Evolutionary conservation across 257 asterid species (phyloP).

Genomic region (Solanum sitiens): DNA sequence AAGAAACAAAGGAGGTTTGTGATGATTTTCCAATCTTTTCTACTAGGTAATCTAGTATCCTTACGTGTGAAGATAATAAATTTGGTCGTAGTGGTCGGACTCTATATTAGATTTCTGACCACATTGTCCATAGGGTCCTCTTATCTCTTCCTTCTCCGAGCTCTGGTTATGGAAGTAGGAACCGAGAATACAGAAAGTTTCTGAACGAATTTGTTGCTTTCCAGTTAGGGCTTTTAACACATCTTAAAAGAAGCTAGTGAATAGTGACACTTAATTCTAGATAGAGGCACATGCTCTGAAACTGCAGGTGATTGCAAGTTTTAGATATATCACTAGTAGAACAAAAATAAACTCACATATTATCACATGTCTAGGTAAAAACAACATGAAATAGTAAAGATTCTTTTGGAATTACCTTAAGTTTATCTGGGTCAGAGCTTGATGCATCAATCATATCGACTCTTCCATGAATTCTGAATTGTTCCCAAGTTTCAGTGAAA

Average conservation of each 20-base stretch:
- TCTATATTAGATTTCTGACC: too few relatives aligned
- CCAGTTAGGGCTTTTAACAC: neutral
- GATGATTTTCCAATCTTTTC: too few relatives aligned
- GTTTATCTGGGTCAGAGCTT: conserved; percentile 49
- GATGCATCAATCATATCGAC: conserved; percentile 61
- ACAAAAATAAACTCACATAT: neutral
- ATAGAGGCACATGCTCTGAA: neutral
- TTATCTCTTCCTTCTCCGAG: too few relatives aligned
- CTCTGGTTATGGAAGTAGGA: too few relatives aligned
- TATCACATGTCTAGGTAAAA: neutral
- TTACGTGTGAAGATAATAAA: too few relatives aligned
- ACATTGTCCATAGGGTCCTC: too few relatives aligned
- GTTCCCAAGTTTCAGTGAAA: conserved; percentile 93
- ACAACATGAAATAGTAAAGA: neutral
- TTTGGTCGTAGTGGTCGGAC: too few relatives aligned
- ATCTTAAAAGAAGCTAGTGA: neutral
- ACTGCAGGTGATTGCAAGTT: neutral
- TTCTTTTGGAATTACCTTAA: conserved; percentile 29
- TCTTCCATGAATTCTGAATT: conserved; percentile 63
- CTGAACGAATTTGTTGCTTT: neutral
- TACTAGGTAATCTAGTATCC: too few relatives aligned
- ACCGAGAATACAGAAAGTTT: neutral
- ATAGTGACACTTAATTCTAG: neutral
- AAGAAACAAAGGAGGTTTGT: too few relatives aligned
- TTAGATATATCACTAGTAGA: neutral